Evolutionary conservation across 345 rosid species (phyloP).

Genomic region (Dipteronia sinensis): DNA sequence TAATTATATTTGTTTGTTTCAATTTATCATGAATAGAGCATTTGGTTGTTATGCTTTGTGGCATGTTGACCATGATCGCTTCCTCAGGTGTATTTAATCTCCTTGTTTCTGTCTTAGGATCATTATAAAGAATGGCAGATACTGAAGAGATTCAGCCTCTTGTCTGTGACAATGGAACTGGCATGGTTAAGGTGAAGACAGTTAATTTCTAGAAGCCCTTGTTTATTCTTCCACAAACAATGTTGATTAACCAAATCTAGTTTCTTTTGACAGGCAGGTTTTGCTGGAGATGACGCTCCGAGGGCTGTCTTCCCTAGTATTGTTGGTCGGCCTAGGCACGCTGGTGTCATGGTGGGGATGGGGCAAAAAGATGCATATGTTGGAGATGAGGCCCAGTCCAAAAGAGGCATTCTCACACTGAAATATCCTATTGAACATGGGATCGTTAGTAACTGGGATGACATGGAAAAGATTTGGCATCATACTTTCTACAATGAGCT

Average conservation of each 20-base stretch:
- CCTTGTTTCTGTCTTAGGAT: conserved; percentile 9
- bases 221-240: neutral
- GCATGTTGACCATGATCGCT: neutral
- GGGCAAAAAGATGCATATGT: conserved; percentile 72
- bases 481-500: conserved; percentile 69
- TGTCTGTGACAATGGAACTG: conserved; percentile 72
- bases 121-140: conserved; percentile 32
- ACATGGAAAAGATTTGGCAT: conserved; percentile 73
- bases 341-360: conserved; percentile 74
- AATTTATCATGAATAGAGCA: neutral
- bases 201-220: neutral
- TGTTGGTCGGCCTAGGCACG: conserved; percentile 68
- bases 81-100: neutral
- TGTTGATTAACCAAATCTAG: neutral
- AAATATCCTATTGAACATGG: conserved; percentile 71
- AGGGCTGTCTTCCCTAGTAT: conserved; percentile 69
- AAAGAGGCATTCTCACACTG: conserved; percentile 64
- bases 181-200: conserved; percentile 65
- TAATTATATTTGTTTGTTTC: neutral
- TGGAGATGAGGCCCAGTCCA: conserved; percentile 70
- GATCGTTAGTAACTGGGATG: conserved; percentile 74
- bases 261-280: conserved; percentile 42
- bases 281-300: conserved; percentile 68
- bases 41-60: neutral
- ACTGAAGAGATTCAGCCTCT: conserved; percentile 56